Evolutionary conservation across 2,329 filamentous ascomycete species (phyloP).

Genomic region (Microsporum audouinii): DNA sequence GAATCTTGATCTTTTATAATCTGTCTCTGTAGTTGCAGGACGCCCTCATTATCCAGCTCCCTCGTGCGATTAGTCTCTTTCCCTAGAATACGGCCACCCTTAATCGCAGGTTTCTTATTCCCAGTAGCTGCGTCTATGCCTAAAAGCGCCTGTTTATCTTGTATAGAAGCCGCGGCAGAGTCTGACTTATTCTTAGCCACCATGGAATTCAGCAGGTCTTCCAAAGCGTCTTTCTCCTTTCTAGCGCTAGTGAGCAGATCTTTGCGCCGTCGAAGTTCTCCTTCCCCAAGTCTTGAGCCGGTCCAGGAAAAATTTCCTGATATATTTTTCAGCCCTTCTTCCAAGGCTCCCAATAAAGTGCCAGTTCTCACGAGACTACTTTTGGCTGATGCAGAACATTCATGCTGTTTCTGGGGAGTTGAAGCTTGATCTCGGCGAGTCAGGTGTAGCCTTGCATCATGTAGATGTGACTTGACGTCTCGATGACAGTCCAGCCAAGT

Average conservation of each 20-base stretch:
- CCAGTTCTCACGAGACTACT: constrained; percentile 46
- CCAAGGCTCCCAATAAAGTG: constrained; percentile 44
- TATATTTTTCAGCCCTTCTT: constrained; percentile 43
- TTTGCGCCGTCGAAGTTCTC: constrained; percentile 47
- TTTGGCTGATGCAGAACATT: constrained; percentile 52
- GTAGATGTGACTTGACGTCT: constrained; percentile 50
- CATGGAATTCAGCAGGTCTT: constrained; percentile 49
- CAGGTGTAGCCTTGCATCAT: constrained; percentile 48
- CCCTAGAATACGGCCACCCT: constrained; percentile 40
- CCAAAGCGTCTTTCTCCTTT: constrained; percentile 52
- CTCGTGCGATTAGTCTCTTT: constrained; percentile 51
- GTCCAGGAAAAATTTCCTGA: constrained; percentile 21
- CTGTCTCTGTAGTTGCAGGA: constrained; percentile 51
- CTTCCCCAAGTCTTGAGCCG: constrained; percentile 42
- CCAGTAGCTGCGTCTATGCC: constrained; percentile 13
- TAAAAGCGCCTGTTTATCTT: constrained; percentile 37
- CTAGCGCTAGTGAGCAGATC: constrained; percentile 47
- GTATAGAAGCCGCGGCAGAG: constrained; percentile 35
- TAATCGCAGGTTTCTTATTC: constrained; percentile 18
- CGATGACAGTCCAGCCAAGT: constrained; percentile 52
- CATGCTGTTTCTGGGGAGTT: constrained; percentile 49
- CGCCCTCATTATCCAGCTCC: constrained; percentile 53
- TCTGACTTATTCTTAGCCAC: constrained; percentile 40
- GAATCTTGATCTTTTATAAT: constrained; percentile 52
- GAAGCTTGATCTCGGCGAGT: constrained; percentile 49